phyloP scores from a whole-genome alignment of 495 filamentous ascomycete species.

The Aspergillus asperescens region DNA sequence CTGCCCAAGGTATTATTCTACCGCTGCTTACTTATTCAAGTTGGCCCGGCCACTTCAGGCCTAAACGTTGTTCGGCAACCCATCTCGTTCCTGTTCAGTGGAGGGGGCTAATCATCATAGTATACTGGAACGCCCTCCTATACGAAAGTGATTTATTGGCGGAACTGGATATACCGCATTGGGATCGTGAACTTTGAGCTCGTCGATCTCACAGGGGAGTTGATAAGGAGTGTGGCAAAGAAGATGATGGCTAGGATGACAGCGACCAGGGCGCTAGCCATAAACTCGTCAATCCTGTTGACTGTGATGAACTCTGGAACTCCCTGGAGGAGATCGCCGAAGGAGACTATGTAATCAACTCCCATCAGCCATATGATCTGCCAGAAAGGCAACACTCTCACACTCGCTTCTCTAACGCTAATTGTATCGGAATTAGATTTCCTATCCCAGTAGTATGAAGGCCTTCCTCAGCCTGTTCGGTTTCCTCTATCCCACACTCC shows the following conservation, averaged over 20 bases:
- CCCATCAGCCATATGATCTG: slow-evolving; percentile 81
- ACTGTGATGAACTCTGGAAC: slow-evolving; percentile 77
- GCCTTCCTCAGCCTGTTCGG: slow-evolving; percentile 63
- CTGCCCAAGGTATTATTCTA: slow-evolving; percentile 73
- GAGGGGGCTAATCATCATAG: slow-evolving; percentile 65
- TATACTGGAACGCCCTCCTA: slow-evolving; percentile 79
- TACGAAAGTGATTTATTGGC: slow-evolving; percentile 79
- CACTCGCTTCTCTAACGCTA: slow-evolving; percentile 64
- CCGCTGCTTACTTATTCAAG: slow-evolving; percentile 77
- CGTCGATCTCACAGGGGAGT: slow-evolving; percentile 71
- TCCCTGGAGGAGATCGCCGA: slow-evolving; percentile 73
- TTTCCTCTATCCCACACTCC: slow-evolving; percentile 64
- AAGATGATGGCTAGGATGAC: slow-evolving; percentile 45
- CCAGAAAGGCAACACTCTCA: slow-evolving; percentile 63
- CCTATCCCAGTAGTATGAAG: slow-evolving; percentile 81
- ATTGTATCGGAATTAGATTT: slow-evolving; percentile 75
- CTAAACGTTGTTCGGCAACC: slow-evolving; percentile 71
- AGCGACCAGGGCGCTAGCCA: slow-evolving; percentile 8
- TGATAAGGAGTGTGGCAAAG: slow-evolving; percentile 46
- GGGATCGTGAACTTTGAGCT: slow-evolving; percentile 74
- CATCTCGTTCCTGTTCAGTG: slow-evolving; percentile 63
- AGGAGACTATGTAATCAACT: slow-evolving; percentile 68
- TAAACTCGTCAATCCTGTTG: slow-evolving; percentile 30
- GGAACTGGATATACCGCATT: slow-evolving; percentile 71
- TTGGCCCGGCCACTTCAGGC: slow-evolving; percentile 75